Percentiles rank a stretch among this genome's conserved stretches.
Conservation (phyloP, 768 basidiomycete species). For the Mycena capillaripes region DNA sequence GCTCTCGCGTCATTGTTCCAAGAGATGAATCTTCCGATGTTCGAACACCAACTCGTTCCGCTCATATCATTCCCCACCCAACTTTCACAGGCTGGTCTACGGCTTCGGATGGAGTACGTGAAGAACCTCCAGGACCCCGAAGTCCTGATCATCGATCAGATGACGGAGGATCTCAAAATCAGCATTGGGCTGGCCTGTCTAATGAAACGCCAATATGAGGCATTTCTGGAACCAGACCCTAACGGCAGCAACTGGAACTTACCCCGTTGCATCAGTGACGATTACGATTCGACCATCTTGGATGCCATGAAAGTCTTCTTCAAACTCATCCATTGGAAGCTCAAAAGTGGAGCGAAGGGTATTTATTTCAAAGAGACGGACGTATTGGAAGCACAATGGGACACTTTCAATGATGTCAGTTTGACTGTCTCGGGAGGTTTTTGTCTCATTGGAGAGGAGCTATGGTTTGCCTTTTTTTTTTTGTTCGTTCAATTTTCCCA, state of each 20-base stretch:
- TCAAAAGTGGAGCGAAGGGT: conserved; percentile 92
- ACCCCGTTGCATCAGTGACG: conserved; percentile 88
- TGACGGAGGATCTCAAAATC: conserved; percentile 92
- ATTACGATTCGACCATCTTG: conserved; percentile 91
- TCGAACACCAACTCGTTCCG: conserved; percentile 89
- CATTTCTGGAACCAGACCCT: conserved; percentile 89
- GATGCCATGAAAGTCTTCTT: conserved; percentile 93
- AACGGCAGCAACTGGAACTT: conserved; percentile 89
- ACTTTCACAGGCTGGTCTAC: conserved; percentile 92
- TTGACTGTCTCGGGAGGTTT: conserved; percentile 91
- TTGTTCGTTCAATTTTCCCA: neutral
- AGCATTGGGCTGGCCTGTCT: conserved; percentile 93
- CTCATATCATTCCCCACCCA: conserved; percentile 97
- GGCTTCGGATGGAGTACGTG: conserved; percentile 90
- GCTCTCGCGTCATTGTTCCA: conserved; percentile 81
- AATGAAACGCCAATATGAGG: conserved; percentile 95
- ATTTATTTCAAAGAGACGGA: conserved; percentile 99
- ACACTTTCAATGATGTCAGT: conserved; percentile 93
- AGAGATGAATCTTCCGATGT: conserved; percentile 92
- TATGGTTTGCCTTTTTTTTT: conserved; percentile 74
- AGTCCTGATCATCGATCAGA: conserved; percentile 92
- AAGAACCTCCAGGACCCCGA: conserved; percentile 91
- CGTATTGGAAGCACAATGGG: conserved; percentile 95
- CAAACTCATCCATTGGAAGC: conserved; percentile 94
- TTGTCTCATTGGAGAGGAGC: conserved; percentile 92